Conservation (phyloP, 352 stramenopile species). For the Nothophytophthora sp. region DNA sequence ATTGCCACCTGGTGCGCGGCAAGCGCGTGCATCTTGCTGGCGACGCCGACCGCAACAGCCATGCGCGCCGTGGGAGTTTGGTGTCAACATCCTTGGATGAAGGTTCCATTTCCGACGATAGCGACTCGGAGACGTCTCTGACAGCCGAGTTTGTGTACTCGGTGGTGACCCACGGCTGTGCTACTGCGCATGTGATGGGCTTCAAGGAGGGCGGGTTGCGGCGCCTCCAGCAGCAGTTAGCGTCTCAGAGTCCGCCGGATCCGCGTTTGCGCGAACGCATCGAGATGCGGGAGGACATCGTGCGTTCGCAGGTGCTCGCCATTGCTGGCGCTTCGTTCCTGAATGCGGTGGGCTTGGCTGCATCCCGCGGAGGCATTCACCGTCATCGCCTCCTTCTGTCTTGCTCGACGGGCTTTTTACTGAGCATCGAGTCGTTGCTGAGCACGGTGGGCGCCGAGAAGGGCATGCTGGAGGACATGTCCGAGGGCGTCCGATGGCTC, state of each 20-base stretch:
- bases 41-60: conserved; percentile 20
- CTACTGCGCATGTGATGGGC: conserved; percentile 74
- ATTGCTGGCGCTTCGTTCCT: conserved; percentile 78
- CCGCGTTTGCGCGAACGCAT: conserved; percentile 56
- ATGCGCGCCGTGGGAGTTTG: conserved; percentile 24
- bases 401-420: conserved; percentile 77
- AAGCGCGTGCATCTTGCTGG: conserved; percentile 54
- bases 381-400: conserved; percentile 63
- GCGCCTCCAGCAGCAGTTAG: conserved; percentile 48
- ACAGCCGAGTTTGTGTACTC: conserved; percentile 61
- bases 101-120: conserved; percentile 31
- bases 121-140: conserved; percentile 31
- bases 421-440: conserved; percentile 95
- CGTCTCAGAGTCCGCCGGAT: conserved; percentile 48
- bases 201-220: conserved; percentile 87
- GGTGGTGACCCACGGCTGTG: conserved; percentile 79
- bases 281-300: conserved; percentile 82
- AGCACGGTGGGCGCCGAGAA: conserved; percentile 94
- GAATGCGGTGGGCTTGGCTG: conserved; percentile 63
- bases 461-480: conserved; percentile 96
- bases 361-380: conserved; percentile 54
- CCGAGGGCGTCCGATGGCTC: conserved; percentile 85
- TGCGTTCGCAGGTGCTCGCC: conserved; percentile 72
- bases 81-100: conserved; percentile 35
- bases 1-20: conserved; percentile 78